phyloP scores from a whole-genome alignment of 352 stramenopile genomes.

The Poterioochromonas sp. region DNA sequence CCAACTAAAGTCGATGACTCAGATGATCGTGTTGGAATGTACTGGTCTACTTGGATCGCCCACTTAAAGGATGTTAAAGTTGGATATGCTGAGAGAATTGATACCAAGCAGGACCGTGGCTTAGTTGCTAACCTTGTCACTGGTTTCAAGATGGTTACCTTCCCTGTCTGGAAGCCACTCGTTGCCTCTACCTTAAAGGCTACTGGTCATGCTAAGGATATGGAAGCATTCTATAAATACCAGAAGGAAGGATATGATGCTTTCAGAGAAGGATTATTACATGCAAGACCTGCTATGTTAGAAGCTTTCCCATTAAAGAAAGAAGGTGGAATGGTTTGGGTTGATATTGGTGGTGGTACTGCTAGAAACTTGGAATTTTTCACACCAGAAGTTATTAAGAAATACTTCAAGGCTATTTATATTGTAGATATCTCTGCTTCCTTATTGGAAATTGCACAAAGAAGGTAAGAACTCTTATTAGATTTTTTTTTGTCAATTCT shows the following conservation, averaged over 20 bases:
- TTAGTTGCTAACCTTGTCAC: conserved; percentile 30
- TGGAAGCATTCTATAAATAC: conserved; percentile 47
- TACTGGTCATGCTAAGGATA: conserved; percentile 39
- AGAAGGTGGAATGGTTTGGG: conserved; percentile 44
- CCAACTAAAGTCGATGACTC: conserved; percentile 37
- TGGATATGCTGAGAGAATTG: conserved; percentile 15
- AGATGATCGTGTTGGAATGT: conserved; percentile 43
- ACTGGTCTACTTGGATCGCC: conserved; percentile 44
- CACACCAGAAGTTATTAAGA: conserved; percentile 36
- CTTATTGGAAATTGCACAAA: conserved; percentile 45
- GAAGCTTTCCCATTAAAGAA: conserved; percentile 40
- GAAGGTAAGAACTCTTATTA: neutral
- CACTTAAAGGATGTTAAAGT: conserved; percentile 39
- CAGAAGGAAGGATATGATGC: conserved; percentile 49
- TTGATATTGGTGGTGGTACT: conserved; percentile 49
- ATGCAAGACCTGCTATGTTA: conserved; percentile 41
- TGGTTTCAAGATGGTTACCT: conserved; percentile 38
- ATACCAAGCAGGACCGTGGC: conserved; percentile 25
- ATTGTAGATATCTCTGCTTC: conserved; percentile 48
- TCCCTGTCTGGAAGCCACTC: conserved; percentile 35
- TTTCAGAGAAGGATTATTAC: conserved; percentile 46
- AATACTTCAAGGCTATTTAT: conserved; percentile 47
- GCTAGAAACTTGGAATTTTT: conserved; percentile 50
- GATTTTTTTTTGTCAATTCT: neutral
- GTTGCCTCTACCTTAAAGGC: neutral